Evolutionary conservation across 805 yeast genomes (phyloP).

Genomic region (Naumovozyma dairenensis): DNA sequence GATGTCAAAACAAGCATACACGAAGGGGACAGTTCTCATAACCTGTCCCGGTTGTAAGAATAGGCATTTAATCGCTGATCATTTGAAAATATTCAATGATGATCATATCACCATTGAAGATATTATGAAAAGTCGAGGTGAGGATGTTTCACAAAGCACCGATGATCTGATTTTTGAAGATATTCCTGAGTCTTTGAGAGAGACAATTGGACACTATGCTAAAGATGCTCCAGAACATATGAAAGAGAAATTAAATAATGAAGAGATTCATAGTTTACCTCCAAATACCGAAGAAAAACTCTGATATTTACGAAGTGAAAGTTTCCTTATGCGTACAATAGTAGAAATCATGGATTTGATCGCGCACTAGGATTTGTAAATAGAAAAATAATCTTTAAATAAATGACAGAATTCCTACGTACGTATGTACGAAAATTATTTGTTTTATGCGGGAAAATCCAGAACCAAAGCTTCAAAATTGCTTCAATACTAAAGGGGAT

Average conservation of each 20-base stretch:
- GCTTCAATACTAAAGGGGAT: no score
- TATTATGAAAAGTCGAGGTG: conserved; percentile 66
- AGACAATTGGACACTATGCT: conserved; percentile 52
- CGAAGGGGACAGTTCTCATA: conserved; percentile 74
- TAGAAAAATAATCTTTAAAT: no score
- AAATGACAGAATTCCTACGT: no score
- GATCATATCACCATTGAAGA: conserved; percentile 65
- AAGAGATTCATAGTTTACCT: conserved; percentile 3
- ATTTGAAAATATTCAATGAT: conserved; percentile 75
- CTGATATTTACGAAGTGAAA: no score
- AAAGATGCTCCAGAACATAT: conserved; percentile 50
- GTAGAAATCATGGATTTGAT: no score
- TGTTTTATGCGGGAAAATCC: no score
- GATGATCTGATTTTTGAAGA: conserved; percentile 51
- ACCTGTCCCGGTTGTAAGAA: conserved; percentile 87
- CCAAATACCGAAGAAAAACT: no score
- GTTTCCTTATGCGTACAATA: no score
- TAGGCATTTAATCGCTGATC: conserved; percentile 88
- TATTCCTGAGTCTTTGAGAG: conserved; percentile 25
- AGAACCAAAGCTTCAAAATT: no score
- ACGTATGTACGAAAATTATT: no score
- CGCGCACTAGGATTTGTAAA: no score
- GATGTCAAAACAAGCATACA: conserved; percentile 88
- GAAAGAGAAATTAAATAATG: conserved; percentile 14
- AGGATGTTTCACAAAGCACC: conserved; percentile 51